A percentile compares a stretch with the other conserved stretches of the same genome.
phyloP scores from a whole-genome alignment of 129 eudicot genomes.

The Rutidosis leptorrhynchoides region DNA sequence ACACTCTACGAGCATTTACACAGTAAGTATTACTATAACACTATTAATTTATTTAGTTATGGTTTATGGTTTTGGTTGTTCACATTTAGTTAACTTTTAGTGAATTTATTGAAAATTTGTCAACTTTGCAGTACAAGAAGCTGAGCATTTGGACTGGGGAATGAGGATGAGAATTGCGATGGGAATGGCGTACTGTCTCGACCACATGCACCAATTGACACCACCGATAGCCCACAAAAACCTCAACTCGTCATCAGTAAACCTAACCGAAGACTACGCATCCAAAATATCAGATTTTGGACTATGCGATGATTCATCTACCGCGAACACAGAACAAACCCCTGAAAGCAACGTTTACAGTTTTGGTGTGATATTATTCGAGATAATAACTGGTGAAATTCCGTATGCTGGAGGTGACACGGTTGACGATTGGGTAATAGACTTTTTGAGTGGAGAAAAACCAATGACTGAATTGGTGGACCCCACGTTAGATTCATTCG shows the following conservation, averaged over 20 bases:
- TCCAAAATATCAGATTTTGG: constrained; percentile 81
- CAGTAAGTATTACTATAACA: constrained; percentile 67
- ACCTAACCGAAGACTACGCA: constrained; percentile 89
- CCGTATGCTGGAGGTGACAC: constrained; percentile 57
- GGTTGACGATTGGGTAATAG: constrained; percentile 74
- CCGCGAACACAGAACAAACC: constrained; percentile 33
- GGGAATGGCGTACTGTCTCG: constrained; percentile 95
- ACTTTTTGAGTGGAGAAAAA: constrained; percentile 45
- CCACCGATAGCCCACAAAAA: constrained; percentile 69
- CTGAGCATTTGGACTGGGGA: constrained; percentile 89
- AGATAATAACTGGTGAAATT: constrained; percentile 66
- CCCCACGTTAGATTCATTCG: constrained; percentile 51
- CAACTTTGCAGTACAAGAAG: constrained; percentile 68
- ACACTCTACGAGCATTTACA: constrained; percentile 93
- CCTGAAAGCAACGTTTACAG: constrained; percentile 67
- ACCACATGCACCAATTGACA: constrained; percentile 73
- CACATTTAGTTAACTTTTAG: not conserved
- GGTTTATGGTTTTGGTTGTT: not conserved
- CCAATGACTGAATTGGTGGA: constrained; percentile 59
- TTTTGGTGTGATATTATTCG: constrained; percentile 71
- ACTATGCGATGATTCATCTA: constrained; percentile 46
- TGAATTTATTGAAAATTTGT: not conserved
- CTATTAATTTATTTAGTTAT: too few species aligned
- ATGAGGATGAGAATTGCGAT: constrained; percentile 74
- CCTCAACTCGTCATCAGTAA: constrained; percentile 60